Conservation (phyloP, 2,329 filamentous ascomycete genomes). For the Whalleya microplaca region DNA sequence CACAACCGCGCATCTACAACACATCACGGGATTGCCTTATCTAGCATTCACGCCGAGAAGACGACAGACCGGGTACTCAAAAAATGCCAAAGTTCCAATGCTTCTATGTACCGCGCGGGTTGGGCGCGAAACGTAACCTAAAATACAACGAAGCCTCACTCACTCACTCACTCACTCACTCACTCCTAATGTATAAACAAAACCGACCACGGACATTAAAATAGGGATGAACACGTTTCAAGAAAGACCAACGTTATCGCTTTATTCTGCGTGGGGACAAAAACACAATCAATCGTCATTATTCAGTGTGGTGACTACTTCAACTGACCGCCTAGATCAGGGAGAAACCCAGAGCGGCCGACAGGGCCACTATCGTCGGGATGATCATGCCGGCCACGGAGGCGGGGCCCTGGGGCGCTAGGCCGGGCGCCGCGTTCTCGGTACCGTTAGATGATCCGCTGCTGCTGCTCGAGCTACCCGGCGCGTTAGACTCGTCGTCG, state of each 20-base stretch:
- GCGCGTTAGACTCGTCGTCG: constrained; percentile 19
- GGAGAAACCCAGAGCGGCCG: constrained; percentile 20
- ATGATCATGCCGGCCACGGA: constrained; percentile 23
- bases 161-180: background rate
- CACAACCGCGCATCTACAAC: too few species aligned
- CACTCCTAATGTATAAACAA: constrained; percentile 1
- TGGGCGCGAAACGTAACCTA: constrained; percentile 24
- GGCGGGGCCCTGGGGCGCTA: constrained; percentile 17
- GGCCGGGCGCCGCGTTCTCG: constrained; percentile 15
- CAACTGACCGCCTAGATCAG: constrained; percentile 24
- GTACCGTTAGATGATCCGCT: background rate
- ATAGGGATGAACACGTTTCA: constrained; percentile 22
- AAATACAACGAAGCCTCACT: constrained; percentile 22
- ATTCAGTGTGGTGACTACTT: constrained; percentile 22
- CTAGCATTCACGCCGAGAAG: background rate
- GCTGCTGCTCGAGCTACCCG: constrained; percentile 2
- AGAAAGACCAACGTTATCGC: constrained; percentile 17
- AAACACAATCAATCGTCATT: constrained; percentile 13
- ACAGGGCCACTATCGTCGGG: constrained; percentile 20
- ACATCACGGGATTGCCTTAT: too few species aligned
- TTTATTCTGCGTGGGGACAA: constrained; percentile 10
- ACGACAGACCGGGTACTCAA: constrained; percentile 5
- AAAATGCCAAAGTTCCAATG: constrained; percentile 16
- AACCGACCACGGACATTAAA: constrained; percentile 17
- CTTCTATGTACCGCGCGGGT: constrained; percentile 23